A percentile compares a stretch with the other conserved stretches of the same genome.
These are phyloP conservation scores for Globisporangium echinulatum DNA, from an alignment of 352 stramenopile genomes.

Conservation along the genomic window DNA sequence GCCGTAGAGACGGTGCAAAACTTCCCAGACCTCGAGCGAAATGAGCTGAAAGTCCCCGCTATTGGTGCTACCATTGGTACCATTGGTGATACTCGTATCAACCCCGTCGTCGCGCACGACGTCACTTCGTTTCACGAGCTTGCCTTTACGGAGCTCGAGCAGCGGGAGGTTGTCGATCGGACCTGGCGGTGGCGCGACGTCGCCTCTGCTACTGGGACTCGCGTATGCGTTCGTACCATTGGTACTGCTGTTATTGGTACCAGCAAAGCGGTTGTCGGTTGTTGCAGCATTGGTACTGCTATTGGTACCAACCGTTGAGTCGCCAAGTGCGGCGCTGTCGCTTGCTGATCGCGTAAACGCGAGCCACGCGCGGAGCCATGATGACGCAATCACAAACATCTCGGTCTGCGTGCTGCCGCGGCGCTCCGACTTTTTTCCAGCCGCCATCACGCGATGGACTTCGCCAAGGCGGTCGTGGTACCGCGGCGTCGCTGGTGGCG, in stretches of 20 bases:
- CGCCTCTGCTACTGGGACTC: too few species aligned
- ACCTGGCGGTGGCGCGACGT: constrained; percentile 16
- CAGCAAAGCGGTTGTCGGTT: too few species aligned
- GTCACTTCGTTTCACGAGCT: constrained; percentile 35
- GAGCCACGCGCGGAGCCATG: constrained; percentile 57
- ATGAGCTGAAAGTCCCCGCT: constrained; percentile 55
- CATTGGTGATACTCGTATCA: constrained; percentile 1
- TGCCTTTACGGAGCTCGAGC: constrained; percentile 43
- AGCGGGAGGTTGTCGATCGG: constrained; percentile 62
- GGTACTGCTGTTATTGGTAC: too few species aligned
- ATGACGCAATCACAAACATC: constrained; percentile 52
- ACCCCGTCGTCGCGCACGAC: constrained; percentile 22
- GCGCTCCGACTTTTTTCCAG: constrained; percentile 47
- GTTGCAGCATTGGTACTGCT: too few species aligned
- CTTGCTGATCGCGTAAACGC: constrained; percentile 36
- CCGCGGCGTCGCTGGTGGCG: constrained; percentile 23
- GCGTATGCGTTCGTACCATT: too few species aligned
- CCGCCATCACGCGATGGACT: constrained; percentile 63
- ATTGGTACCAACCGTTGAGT: too few species aligned
- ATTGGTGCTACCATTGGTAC: constrained; percentile 6
- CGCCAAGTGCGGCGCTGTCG: background rate
- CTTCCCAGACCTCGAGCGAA: constrained; percentile 61
- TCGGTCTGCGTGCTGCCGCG: constrained; percentile 40
- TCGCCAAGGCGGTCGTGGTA: constrained; percentile 56
- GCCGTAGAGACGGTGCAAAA: constrained; percentile 62